Evolutionary conservation across 129 eudicot species (phyloP).

Genomic region (Solidago caesia): DNA sequence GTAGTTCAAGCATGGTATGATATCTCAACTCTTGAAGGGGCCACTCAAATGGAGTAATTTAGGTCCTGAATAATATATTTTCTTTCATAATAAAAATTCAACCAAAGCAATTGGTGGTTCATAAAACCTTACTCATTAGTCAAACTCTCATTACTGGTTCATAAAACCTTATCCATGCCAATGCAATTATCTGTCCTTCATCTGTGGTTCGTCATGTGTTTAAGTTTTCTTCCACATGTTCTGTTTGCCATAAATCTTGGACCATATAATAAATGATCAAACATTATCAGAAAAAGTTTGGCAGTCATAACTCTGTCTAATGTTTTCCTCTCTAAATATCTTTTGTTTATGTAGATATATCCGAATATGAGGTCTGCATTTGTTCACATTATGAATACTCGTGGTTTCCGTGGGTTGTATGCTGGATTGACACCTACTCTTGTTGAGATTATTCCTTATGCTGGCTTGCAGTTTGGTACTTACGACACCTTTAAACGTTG

Average conservation of each 20-base stretch:
- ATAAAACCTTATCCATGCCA: background rate
- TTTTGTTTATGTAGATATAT: constrained; percentile 56
- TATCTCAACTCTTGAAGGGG: no score
- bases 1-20: no score
- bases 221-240: background rate
- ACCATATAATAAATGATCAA: background rate
- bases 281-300: background rate
- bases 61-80: no score
- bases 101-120: no score
- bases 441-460: constrained; percentile 88
- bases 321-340: background rate
- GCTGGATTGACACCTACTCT: constrained; percentile 89
- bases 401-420: constrained; percentile 86
- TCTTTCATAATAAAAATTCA: no score
- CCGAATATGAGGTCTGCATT: constrained; percentile 91
- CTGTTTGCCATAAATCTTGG: background rate
- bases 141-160: no score
- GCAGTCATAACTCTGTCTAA: background rate
- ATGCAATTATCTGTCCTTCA: background rate
- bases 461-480: constrained; percentile 96
- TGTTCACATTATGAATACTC: constrained; percentile 52
- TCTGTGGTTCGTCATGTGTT: constrained; percentile 6
- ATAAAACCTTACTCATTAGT: no score
- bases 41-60: no score
- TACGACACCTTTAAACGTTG: constrained; percentile 94